These are phyloP conservation scores for Lichtheimia hyalospora DNA, from an alignment of 371 early-diverging fungal species.

Conservation along the genomic window DNA sequence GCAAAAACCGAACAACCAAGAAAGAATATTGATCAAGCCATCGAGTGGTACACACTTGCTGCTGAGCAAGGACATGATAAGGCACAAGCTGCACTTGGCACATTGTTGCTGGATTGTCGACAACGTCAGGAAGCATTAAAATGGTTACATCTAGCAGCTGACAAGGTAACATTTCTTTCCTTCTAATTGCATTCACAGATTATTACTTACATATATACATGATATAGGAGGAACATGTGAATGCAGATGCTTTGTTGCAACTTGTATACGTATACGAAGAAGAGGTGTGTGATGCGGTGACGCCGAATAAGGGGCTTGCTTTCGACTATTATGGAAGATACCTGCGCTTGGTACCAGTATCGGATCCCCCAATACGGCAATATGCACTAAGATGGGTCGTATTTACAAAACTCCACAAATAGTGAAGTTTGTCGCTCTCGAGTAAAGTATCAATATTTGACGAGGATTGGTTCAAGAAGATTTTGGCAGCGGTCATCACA, in stretches of 20 bases:
- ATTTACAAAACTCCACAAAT: too few species aligned
- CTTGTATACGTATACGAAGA: constrained; percentile 23
- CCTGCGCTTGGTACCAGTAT: neutral
- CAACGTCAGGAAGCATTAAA: constrained; percentile 1
- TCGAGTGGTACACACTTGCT: constrained; percentile 14
- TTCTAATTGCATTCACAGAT: neutral
- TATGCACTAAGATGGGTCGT: too few species aligned
- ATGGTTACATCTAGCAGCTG: constrained; percentile 17
- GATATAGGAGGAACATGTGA: constrained; percentile 7
- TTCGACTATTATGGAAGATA: constrained; percentile 10
- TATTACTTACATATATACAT: too few species aligned
- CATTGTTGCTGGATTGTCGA: constrained; percentile 10
- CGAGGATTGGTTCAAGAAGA: too few species aligned
- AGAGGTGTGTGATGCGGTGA: constrained; percentile 11
- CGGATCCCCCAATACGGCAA: constrained; percentile 8
- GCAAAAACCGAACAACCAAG: too few species aligned
- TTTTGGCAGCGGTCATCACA: too few species aligned
- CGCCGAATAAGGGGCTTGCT: constrained; percentile 12
- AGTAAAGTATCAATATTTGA: too few species aligned
- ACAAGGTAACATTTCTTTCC: constrained; percentile 2
- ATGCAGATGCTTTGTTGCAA: constrained; percentile 18
- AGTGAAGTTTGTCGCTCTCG: too few species aligned
- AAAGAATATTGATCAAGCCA: constrained; percentile 4
- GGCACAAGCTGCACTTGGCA: constrained; percentile 12
- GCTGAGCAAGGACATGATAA: constrained; percentile 13